These are phyloP conservation scores for Colletotrichum phormii DNA, from an alignment of 2,329 filamentous ascomycete species.

Conservation along the genomic window DNA sequence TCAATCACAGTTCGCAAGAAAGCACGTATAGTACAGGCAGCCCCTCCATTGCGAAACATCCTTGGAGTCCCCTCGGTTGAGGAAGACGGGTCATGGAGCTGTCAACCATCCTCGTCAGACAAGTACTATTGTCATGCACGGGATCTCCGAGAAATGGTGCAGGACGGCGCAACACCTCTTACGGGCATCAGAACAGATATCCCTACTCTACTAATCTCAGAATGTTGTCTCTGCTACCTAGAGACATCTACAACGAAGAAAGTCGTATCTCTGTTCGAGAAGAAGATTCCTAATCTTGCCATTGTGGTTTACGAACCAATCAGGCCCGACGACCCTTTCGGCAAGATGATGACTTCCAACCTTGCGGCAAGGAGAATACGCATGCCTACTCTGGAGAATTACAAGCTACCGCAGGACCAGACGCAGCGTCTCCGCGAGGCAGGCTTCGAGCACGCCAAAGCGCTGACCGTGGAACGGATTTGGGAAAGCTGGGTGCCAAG, in stretches of 20 bases:
- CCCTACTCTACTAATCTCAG: constrained; percentile 89
- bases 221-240: constrained; percentile 96
- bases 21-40: constrained; percentile 63
- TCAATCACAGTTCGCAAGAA: constrained; percentile 77
- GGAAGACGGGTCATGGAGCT: constrained; percentile 55
- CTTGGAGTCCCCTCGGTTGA: constrained; percentile 48
- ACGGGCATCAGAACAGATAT: constrained; percentile 63
- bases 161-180: constrained; percentile 35
- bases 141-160: constrained; percentile 74
- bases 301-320: constrained; percentile 92
- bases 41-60: constrained; percentile 53
- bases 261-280: constrained; percentile 74
- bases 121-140: constrained; percentile 71
- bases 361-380: constrained; percentile 83
- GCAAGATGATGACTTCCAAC: constrained; percentile 91
- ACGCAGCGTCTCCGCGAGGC: constrained; percentile 72
- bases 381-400: constrained; percentile 84
- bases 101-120: constrained; percentile 51
- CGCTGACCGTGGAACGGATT: constrained; percentile 65
- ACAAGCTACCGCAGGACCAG: constrained; percentile 77
- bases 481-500: constrained; percentile 80
- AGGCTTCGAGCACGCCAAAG: constrained; percentile 67
- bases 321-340: constrained; percentile 85
- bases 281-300: constrained; percentile 59
- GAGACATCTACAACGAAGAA: constrained; percentile 70